Evolutionary conservation across 108 stramenopile species (phyloP), one percentile per base, ranked within the genome.

Genomic region (Epithemia pelagica): DNA sequence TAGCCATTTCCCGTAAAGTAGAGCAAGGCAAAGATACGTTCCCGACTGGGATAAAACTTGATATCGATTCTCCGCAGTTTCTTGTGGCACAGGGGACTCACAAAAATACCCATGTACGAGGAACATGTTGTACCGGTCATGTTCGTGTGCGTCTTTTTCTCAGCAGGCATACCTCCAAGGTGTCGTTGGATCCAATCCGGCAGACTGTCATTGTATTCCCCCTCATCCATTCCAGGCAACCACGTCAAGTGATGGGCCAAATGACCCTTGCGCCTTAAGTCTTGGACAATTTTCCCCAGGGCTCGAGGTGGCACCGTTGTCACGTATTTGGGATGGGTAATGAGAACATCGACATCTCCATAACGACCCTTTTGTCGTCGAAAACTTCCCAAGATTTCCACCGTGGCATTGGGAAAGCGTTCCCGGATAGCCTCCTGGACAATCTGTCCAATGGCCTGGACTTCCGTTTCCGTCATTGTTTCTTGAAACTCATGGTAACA

Each of bases 1-100:
- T 59, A 78, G 0, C 81, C 81, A 69, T 75, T 76, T 25, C 85
- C 85, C 22, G 85, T 86, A 58, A 86, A 86, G 59, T 86, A 82
- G 1, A 86, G 59, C 15, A 66, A 59, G 0, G 80, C 85, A 73
- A 80, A 86, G 22, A 69, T 73, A 57, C 73, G 65, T 60, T 86
- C 78, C 1, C 79, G 60, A 55, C 76, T 75, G 1, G 77, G 79
- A 70, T 78, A 78, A 57, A 81, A 71, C 53, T 86, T 82, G 60
- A 82, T 80, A 64, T 85, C 84, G 21, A 85, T 61, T 52, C 84
- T 60, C 27, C 84, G 58, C 29, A 69, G 59, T 26, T 54, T 71
- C 1, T 60, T 67, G 2, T 61, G 30, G 2, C 68, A 1, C 18
- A 24, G 32, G 2, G 80, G 83, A 32, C 69, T 69, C 2, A 52